Evolutionary conservation across 345 rosid species (phyloP), one percentile per base, ranked within the genome.

Genomic region (Syzygium aromaticum): DNA sequence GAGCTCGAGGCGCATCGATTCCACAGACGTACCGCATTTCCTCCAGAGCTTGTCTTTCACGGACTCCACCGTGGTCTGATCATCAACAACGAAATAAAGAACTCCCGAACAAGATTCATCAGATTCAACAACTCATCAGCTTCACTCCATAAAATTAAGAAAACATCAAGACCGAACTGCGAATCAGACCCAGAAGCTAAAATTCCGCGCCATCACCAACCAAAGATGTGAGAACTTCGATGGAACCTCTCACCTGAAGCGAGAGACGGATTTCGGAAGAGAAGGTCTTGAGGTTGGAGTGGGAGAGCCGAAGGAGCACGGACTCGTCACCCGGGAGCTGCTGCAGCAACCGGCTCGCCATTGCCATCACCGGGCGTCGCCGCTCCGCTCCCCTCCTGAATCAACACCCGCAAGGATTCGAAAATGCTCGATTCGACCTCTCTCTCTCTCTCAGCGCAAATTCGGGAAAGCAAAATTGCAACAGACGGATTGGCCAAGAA

Each of bases 31-130:
- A 8, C 98, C 98, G 51, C 98, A 97, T 94, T 97, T 95, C 25
- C 86, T 95, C 99, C 98, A 95, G 51, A 97, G 92, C 94, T 97
- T 96, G 2, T 96, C 99, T 87, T 97, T 96, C 84, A 95, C 96
- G 54, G 96, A 92, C 90, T 96, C 98, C 88, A 96, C 96, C 84
- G 86, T 92, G 92, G 90, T 91, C 93, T 93, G 6, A 16, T 30
- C 67, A 59, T 59, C 8, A n/a, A 27, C 33, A 61, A 33, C 27
- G 67, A 59, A 59, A 3, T 1, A 1, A 57, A 59, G 67, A 27
- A 59, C 30, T 11, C 25, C 7, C 57, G 7, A 56, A 56, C 67
- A 25, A 56, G 61, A 27, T 56, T 56, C 61, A 23, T 23, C n/a
- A 56, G 61, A 56, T 52, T 52, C 54, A 52, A 52, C 16, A 13